Conservation (phyloP, 176 grass and related monocot species). For the Oropetium thomaeum region DNA sequence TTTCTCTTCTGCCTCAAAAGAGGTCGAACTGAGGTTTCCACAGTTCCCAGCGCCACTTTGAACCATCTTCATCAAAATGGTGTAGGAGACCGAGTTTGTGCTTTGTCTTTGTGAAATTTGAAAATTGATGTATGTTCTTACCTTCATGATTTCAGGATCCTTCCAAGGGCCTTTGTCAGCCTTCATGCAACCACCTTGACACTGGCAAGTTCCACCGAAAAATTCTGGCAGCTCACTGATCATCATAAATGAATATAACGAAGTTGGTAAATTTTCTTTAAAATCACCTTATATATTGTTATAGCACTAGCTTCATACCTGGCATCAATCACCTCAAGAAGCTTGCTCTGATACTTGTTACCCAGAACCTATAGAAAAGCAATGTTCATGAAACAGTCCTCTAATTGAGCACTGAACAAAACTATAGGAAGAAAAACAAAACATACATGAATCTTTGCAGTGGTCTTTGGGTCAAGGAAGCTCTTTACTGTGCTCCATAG, state of each 20-base stretch:
- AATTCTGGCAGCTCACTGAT: conserved; percentile 86
- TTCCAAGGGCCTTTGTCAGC: conserved; percentile 99
- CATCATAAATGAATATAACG: conserved; percentile 1
- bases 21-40: conserved; percentile 38
- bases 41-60: conserved; percentile 65
- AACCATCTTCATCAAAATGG: conserved; percentile 65
- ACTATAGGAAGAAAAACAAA: neutral
- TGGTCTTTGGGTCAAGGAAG: conserved; percentile 98
- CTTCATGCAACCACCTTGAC: conserved; percentile 82
- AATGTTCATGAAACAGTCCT: conserved; percentile 18
- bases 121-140: conserved; percentile 25
- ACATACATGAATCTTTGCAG: conserved; percentile 85
- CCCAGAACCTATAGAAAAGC: conserved; percentile 70
- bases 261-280: neutral
- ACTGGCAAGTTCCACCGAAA: conserved; percentile 86
- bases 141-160: conserved; percentile 76
- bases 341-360: conserved; percentile 98
- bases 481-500: conserved; percentile 91
- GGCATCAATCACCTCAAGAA: conserved; percentile 96
- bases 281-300: neutral
- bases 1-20: conserved; percentile 62
- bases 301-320: conserved; percentile 38
- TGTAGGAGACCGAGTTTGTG: conserved; percentile 6
- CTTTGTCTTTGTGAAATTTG: neutral
- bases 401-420: conserved; percentile 4